phyloP scores from a whole-genome alignment of 805 yeast species.

The Ogataea haglerorum region DNA sequence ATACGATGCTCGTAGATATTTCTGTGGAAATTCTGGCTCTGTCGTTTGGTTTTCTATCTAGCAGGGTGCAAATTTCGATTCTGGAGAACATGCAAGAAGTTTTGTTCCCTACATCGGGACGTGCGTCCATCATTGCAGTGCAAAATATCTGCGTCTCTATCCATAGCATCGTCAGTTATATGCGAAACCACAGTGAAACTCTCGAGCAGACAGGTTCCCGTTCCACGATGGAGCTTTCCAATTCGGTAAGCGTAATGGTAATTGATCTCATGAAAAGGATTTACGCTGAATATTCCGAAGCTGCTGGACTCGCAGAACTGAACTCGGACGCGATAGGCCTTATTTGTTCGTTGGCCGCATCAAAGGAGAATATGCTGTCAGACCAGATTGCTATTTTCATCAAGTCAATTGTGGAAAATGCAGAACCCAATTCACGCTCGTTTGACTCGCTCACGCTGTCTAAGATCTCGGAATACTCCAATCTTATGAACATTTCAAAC shows the following conservation, averaged over 20 bases:
- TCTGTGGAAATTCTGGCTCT: slow-evolving; percentile 74
- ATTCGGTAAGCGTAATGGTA: slow-evolving; percentile 22
- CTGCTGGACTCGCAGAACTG: slow-evolving; percentile 17
- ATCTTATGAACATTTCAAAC: slow-evolving; percentile 36
- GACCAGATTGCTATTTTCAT: slow-evolving; percentile 52
- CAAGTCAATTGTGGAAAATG: slow-evolving; percentile 60
- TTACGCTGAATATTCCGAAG: slow-evolving; percentile 19
- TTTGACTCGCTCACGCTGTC: slow-evolving; percentile 48
- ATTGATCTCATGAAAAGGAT: slow-evolving; percentile 29
- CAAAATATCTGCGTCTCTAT: slow-evolving; percentile 65
- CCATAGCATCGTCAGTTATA: slow-evolving; percentile 43
- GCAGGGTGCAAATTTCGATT: slow-evolving; percentile 83
- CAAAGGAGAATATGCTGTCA: slow-evolving; percentile 23
- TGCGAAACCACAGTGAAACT: slow-evolving; percentile 22
- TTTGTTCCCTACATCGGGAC: slow-evolving; percentile 39
- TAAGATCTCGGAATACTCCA: slow-evolving; percentile 26
- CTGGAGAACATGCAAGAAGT: slow-evolving; percentile 70
- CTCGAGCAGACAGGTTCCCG: slow-evolving; percentile 3
- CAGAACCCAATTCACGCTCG: slow-evolving; percentile 63
- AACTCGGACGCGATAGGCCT: slow-evolving; percentile 35
- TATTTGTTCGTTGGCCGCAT: slow-evolving; percentile 26
- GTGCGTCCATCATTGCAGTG: slow-evolving; percentile 20
- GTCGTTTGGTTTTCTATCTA: slow-evolving; percentile 66
- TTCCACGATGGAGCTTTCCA: slow-evolving; percentile 19
- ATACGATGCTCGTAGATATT: slow-evolving; percentile 62